A percentile compares a stretch with the other conserved stretches of the same genome.
Evolutionary conservation across 768 basidiomycete species (phyloP).

Genomic region (Russula virescens): DNA sequence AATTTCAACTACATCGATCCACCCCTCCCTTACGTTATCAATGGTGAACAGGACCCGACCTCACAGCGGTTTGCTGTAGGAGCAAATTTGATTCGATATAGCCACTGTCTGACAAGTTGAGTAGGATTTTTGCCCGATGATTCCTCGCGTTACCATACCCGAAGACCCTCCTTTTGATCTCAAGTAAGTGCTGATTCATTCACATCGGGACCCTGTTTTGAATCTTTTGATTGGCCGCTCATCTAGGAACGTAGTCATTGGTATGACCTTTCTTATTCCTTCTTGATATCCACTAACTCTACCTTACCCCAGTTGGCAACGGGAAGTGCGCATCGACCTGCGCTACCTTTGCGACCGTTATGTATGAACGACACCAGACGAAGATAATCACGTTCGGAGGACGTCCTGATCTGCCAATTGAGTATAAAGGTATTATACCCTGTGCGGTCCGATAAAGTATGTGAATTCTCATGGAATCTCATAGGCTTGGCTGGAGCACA

Average conservation of each 20-base stretch:
- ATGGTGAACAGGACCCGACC: conserved; percentile 29
- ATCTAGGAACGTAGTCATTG: conserved; percentile 15
- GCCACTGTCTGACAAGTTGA: neutral
- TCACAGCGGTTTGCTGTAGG: conserved; percentile 34
- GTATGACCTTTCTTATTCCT: neutral
- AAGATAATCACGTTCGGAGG: conserved; percentile 50
- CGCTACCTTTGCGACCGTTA: conserved; percentile 49
- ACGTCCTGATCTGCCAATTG: conserved; percentile 38
- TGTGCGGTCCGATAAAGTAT: neutral
- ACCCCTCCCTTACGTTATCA: conserved; percentile 27
- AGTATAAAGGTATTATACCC: neutral
- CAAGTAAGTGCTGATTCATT: conserved; percentile 2
- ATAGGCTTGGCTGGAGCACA: neutral
- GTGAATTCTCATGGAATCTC: neutral
- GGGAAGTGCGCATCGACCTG: conserved; percentile 49
- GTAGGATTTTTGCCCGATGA: conserved; percentile 33
- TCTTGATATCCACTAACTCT: neutral
- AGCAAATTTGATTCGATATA: neutral
- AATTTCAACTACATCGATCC: conserved; percentile 32
- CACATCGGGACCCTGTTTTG: neutral
- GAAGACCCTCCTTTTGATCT: conserved; percentile 18
- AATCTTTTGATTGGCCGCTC: neutral
- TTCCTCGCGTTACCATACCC: conserved; percentile 24
- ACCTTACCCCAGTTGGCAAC: conserved; percentile 11
- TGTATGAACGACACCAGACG: conserved; percentile 45